phyloP scores from a whole-genome alignment of 1,284 basidiomycete genomes.

The Acaromyces ingoldii region DNA sequence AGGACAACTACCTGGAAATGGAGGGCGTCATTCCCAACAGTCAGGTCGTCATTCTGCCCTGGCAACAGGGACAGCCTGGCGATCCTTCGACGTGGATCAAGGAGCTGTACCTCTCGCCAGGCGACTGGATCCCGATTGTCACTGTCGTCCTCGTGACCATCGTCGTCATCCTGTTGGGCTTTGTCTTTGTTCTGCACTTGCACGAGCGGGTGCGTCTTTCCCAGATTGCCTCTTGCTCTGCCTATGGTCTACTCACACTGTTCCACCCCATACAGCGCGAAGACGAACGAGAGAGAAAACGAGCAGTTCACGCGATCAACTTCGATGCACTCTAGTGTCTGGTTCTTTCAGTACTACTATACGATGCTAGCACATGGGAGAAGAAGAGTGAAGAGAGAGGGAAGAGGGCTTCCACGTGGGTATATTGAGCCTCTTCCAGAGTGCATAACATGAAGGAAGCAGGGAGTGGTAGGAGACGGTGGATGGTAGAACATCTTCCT shows the following conservation, averaged over 20 bases:
- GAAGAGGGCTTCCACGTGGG: background rate
- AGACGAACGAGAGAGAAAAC: conserved; percentile 81
- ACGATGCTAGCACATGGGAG: too few relatives aligned
- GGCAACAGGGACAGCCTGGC: conserved; percentile 47
- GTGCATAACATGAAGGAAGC: background rate
- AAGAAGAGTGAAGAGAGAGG: background rate
- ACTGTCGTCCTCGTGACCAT: conserved; percentile 74
- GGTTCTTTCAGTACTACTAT: too few relatives aligned
- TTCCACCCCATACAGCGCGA: conserved; percentile 62
- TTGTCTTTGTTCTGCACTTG: conserved; percentile 81
- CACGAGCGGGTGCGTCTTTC: conserved; percentile 65
- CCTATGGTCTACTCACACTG: background rate
- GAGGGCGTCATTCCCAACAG: conserved; percentile 97
- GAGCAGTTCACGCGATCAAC: conserved; percentile 88
- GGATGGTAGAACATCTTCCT: background rate
- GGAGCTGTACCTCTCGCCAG: conserved; percentile 85
- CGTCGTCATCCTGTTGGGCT: conserved; percentile 68
- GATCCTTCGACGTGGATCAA: conserved; percentile 65
- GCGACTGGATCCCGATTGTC: conserved; percentile 97
- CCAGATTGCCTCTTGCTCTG: conserved; percentile 53
- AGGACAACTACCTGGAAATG: conserved; percentile 72
- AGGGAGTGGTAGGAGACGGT: background rate
- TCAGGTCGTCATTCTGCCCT: conserved; percentile 88
- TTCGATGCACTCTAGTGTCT: conserved; percentile 74
- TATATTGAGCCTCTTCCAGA: background rate